phyloP scores from a whole-genome alignment of 176 grass and related monocot species.

The Lolium perenne region DNA sequence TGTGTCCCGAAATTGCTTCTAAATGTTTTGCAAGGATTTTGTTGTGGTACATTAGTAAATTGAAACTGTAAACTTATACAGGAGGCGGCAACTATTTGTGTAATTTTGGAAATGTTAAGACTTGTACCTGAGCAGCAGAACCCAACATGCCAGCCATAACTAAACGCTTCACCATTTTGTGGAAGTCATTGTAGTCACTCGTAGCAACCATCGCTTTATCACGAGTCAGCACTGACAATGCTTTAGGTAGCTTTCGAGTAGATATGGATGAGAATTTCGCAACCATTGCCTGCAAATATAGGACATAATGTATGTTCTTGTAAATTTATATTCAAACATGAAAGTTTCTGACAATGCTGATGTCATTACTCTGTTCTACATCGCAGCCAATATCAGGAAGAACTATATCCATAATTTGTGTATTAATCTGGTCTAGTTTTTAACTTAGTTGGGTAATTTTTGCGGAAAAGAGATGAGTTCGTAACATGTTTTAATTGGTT shows the following conservation, averaged over 20 bases:
- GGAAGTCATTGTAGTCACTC: constrained; percentile 86
- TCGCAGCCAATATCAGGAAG: background rate
- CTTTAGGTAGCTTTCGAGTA: constrained; percentile 75
- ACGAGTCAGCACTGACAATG: constrained; percentile 68
- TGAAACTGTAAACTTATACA: background rate
- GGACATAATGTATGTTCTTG: background rate
- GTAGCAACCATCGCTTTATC: constrained; percentile 79
- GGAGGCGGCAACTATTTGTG: background rate
- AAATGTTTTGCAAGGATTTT: constrained; percentile 33
- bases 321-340: background rate
- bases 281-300: constrained; percentile 73
- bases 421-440: background rate
- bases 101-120: background rate
- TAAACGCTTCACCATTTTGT: constrained; percentile 86
- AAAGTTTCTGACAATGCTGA: background rate
- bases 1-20: constrained; percentile 64
- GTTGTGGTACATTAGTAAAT: constrained; percentile 5
- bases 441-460: background rate
- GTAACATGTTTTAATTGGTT: background rate
- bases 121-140: constrained; percentile 69
- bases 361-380: background rate
- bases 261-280: constrained; percentile 80
- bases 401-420: background rate
- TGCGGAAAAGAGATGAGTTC: background rate
- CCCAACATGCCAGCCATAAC: constrained; percentile 70